phyloP scores from a whole-genome alignment of 2,329 filamentous ascomycete genomes.

The Colletotrichum viniferum region DNA sequence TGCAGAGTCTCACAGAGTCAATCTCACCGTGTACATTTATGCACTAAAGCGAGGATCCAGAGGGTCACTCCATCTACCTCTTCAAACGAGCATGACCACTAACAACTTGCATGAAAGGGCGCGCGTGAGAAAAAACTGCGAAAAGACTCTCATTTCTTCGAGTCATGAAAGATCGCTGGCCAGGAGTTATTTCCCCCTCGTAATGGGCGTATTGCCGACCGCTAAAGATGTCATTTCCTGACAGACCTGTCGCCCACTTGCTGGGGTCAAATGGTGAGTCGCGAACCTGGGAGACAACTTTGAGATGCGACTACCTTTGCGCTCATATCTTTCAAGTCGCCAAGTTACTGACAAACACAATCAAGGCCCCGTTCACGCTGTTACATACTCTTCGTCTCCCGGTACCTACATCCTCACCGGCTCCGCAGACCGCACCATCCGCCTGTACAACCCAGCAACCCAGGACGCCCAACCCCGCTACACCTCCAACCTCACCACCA shows the following conservation, averaged over 20 bases:
- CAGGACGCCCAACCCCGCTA: slow-evolving; percentile 17
- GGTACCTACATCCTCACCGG: slow-evolving; percentile 85
- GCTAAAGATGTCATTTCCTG: slow-evolving; percentile 47
- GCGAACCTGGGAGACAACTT: background rate
- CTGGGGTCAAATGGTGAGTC: slow-evolving; percentile 62
- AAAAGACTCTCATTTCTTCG: background rate
- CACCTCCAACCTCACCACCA: slow-evolving; percentile 35
- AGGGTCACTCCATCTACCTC: background rate
- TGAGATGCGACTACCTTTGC: background rate
- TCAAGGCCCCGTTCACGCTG: slow-evolving; percentile 72
- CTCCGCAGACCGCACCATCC: slow-evolving; percentile 81
- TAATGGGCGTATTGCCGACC: slow-evolving; percentile 12
- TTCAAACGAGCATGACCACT: background rate
- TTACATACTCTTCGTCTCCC: slow-evolving; percentile 74
- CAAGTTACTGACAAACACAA: background rate
- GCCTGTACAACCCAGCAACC: slow-evolving; percentile 80
- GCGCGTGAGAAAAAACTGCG: background rate
- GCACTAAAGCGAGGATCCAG: slow-evolving; percentile 9
- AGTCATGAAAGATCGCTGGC: background rate
- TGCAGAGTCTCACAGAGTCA: background rate
- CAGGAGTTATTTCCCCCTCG: background rate
- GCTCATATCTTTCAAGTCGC: background rate
- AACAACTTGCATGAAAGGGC: background rate
- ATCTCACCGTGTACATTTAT: background rate
- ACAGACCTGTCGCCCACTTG: slow-evolving; percentile 58